Evolutionary conservation across 495 filamentous ascomycete species (phyloP).

Genomic region (Chaetomium tenue): DNA sequence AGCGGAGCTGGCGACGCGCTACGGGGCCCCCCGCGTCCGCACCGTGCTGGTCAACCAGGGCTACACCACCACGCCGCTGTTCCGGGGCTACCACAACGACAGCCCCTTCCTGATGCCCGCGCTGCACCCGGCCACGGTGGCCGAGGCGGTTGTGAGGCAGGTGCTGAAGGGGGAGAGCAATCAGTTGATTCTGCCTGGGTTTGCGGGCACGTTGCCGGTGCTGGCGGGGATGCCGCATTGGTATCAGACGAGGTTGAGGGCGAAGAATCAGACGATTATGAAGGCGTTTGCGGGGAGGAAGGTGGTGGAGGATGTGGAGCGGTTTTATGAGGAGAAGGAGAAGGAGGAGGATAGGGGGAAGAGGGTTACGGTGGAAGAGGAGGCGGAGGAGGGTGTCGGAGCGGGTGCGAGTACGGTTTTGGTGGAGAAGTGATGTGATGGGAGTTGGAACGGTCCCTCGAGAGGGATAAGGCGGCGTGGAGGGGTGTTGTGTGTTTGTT

Average conservation of each 20-base stretch:
- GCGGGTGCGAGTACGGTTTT: constrained; percentile 39
- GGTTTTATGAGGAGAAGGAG: constrained; percentile 43
- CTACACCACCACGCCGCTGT: constrained; percentile 61
- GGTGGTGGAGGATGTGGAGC: constrained; percentile 48
- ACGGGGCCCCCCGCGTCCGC: constrained; percentile 63
- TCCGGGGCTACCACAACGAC: constrained; percentile 57
- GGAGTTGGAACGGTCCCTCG: not conserved
- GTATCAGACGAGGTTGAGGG: constrained; percentile 42
- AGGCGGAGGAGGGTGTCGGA: not conserved
- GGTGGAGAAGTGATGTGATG: constrained; percentile 26
- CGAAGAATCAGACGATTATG: constrained; percentile 44
- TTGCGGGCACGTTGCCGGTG: constrained; percentile 36
- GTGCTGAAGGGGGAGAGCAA: constrained; percentile 57
- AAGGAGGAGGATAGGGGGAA: constrained; percentile 31
- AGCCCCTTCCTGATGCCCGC: constrained; percentile 53
- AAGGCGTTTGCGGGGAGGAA: constrained; percentile 46
- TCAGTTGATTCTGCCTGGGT: constrained; percentile 56
- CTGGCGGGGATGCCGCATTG: constrained; percentile 47
- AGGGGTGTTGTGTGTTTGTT: not conserved
- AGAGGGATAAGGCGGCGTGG: not conserved
- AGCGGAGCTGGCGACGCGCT: constrained; percentile 58
- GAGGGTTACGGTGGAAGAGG: not conserved
- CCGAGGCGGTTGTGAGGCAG: constrained; percentile 59
- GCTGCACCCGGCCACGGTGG: constrained; percentile 62
- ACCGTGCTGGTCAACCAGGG: constrained; percentile 66